phyloP scores from a whole-genome alignment of 352 stramenopile genomes.

The Globisporangium emineosum region DNA sequence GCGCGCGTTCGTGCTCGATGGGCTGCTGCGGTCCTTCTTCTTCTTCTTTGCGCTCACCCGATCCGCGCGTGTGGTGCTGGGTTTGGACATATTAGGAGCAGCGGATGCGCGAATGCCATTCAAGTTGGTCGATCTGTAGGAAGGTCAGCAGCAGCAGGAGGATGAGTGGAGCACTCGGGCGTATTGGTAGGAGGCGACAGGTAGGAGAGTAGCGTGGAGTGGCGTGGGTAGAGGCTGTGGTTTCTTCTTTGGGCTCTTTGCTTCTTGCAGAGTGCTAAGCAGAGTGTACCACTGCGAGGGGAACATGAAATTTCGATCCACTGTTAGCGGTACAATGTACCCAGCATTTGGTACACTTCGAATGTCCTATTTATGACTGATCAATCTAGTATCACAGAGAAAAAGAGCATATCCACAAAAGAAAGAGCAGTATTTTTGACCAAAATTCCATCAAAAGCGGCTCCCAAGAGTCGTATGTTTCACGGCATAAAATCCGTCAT shows the following conservation, averaged over 20 bases:
- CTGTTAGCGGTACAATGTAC: neutral
- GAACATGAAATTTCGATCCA: neutral
- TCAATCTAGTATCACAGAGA: too few species aligned
- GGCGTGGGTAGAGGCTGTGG: neutral
- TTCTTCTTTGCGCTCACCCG: constrained; percentile 5
- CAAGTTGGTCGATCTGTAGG: neutral
- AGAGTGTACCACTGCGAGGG: neutral
- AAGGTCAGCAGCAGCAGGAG: neutral
- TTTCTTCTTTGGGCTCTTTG: neutral
- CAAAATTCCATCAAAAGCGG: too few species aligned
- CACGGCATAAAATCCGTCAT: too few species aligned
- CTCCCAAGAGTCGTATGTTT: too few species aligned
- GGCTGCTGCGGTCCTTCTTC: constrained; percentile 3
- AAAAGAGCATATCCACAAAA: too few species aligned
- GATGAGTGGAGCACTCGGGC: neutral
- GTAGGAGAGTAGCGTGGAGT: neutral
- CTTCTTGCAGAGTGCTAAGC: neutral
- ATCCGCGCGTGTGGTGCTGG: constrained; percentile 9
- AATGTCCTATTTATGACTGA: too few species aligned
- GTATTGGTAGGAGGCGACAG: neutral
- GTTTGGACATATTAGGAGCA: constrained; percentile 5
- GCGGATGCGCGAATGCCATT: constrained; percentile 15
- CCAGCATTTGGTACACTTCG: too few species aligned
- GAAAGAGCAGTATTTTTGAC: too few species aligned
- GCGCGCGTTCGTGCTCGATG: neutral